phyloP scores from a whole-genome alignment of 1,139 yeast species.

The Ogataea hybrid region DNA sequence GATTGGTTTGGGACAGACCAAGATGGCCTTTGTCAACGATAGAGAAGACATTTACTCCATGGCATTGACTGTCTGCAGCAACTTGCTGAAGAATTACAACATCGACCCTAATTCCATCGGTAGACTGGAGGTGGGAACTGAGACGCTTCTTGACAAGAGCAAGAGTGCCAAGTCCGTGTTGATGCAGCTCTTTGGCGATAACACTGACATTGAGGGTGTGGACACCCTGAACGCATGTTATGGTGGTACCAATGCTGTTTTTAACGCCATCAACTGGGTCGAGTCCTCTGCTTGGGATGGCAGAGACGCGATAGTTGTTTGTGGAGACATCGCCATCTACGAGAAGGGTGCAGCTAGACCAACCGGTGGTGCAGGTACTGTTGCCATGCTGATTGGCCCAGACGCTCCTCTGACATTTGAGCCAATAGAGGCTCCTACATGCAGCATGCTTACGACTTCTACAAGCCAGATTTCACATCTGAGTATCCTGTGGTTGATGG shows the following conservation, averaged over 20 bases:
- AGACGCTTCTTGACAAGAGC: constrained; percentile 93
- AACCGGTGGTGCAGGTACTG: constrained; percentile 99
- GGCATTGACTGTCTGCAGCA: constrained; percentile 77
- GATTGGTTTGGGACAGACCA: constrained; percentile 97
- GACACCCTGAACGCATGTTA: constrained; percentile 98
- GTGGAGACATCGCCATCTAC: constrained; percentile 98
- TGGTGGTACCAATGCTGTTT: constrained; percentile 96
- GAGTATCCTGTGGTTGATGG: constrained; percentile 99
- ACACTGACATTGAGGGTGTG: constrained; percentile 91
- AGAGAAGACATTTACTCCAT: constrained; percentile 96
- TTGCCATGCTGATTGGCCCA: constrained; percentile 94
- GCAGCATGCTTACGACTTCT: constrained; percentile 97
- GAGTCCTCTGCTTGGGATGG: constrained; percentile 99
- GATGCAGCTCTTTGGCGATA: constrained; percentile 90
- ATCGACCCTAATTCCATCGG: constrained; percentile 83
- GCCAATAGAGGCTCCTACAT: constrained; percentile 82
- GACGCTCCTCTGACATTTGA: constrained; percentile 97
- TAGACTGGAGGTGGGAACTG: constrained; percentile 98
- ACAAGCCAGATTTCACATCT: constrained; percentile 94
- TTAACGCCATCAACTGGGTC: constrained; percentile 94
- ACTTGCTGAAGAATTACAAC: constrained; percentile 73
- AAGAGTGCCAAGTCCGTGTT: constrained; percentile 95
- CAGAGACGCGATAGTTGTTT: constrained; percentile 93
- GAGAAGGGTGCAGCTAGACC: constrained; percentile 99
- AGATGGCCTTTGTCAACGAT: constrained; percentile 96